Percentiles rank a stretch among this genome's conserved stretches.
These are phyloP conservation scores for Hylodesmum podocarpum DNA, from an alignment of 306 rosid species.

Conservation along the genomic window DNA sequence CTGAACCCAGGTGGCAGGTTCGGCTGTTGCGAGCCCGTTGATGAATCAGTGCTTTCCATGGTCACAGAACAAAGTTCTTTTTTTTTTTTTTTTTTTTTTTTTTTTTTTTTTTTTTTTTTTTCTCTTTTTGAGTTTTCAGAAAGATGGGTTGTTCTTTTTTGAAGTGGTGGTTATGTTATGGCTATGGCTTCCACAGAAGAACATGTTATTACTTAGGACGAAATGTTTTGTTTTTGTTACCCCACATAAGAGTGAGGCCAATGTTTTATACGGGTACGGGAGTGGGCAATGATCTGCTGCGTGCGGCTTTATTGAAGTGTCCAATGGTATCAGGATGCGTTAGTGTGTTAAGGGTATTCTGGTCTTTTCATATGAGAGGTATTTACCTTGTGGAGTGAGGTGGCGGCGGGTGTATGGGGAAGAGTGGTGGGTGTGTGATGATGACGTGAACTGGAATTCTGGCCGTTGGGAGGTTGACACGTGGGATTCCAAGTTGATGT, in stretches of 20 bases:
- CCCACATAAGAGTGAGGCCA: slow-evolving; percentile 31
- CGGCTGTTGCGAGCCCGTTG: slow-evolving; percentile 66
- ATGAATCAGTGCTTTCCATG: slow-evolving; percentile 93
- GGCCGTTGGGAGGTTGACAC: slow-evolving; percentile 53
- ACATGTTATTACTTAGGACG: slow-evolving; percentile 27
- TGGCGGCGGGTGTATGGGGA: slow-evolving; percentile 30
- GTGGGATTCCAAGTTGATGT: slow-evolving; percentile 23
- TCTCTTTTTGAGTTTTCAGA: not conserved
- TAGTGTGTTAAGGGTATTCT: not conserved
- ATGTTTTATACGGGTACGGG: slow-evolving; percentile 38
- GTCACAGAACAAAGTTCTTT: not conserved
- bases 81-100: not conserved
- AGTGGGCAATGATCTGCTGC: not conserved
- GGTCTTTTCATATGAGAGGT: not conserved
- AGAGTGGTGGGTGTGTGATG: slow-evolving; percentile 40
- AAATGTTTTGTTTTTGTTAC: slow-evolving; percentile 24
- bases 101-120: not conserved
- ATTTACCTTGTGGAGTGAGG: not conserved
- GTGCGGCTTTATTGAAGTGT: accelerated
- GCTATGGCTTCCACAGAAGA: slow-evolving; percentile 31
- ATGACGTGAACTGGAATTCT: slow-evolving; percentile 51
- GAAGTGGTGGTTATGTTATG: slow-evolving; percentile 8
- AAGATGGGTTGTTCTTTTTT: slow-evolving; percentile 21
- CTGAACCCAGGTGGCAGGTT: slow-evolving; percentile 91
- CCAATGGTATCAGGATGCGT: not conserved